Conservation (phyloP, 1,284 basidiomycete species). For the Ganoderma lucidum region DNA sequence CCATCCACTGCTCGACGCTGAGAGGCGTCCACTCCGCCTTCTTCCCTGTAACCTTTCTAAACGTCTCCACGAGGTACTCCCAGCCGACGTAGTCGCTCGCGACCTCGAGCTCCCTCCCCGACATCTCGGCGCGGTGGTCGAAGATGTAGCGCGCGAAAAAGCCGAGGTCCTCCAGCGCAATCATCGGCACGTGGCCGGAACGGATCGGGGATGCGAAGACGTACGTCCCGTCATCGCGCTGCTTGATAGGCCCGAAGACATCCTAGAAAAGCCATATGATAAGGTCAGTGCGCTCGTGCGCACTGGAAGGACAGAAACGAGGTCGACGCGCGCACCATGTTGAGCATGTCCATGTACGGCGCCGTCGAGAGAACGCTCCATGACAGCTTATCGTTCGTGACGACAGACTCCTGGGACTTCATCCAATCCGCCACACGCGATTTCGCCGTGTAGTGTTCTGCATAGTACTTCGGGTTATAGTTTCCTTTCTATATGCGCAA, state of each 20-base stretch:
- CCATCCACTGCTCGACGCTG: conserved; percentile 50
- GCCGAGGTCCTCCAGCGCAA: conserved; percentile 43
- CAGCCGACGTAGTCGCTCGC: conserved; percentile 53
- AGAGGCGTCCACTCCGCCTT: conserved; percentile 43
- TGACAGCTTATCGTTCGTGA: conserved; percentile 44
- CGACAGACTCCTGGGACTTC: conserved; percentile 47
- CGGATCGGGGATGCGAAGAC: conserved; percentile 37
- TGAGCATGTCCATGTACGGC: conserved; percentile 47
- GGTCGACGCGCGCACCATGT: conserved; percentile 34
- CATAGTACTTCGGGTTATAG: conserved; percentile 43
- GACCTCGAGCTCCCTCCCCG: conserved; percentile 51
- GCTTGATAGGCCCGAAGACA: conserved; percentile 39
- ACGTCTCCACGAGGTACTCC: conserved; percentile 51
- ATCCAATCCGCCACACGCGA: conserved; percentile 52
- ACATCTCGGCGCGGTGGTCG: conserved; percentile 50
- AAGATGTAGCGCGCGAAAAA: conserved; percentile 49
- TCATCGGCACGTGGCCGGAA: conserved; percentile 40
- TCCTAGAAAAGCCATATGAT: conserved; percentile 14
- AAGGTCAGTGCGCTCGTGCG: not conserved
- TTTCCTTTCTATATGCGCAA: conserved; percentile 39
- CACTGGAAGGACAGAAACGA: not conserved
- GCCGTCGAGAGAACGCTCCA: conserved; percentile 51
- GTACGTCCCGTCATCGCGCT: conserved; percentile 41
- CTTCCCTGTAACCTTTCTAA: conserved; percentile 51
- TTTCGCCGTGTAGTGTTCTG: conserved; percentile 46